Evolutionary conservation across 441 rosid genomes (phyloP).

Genomic region (Populus trichocarpa): DNA sequence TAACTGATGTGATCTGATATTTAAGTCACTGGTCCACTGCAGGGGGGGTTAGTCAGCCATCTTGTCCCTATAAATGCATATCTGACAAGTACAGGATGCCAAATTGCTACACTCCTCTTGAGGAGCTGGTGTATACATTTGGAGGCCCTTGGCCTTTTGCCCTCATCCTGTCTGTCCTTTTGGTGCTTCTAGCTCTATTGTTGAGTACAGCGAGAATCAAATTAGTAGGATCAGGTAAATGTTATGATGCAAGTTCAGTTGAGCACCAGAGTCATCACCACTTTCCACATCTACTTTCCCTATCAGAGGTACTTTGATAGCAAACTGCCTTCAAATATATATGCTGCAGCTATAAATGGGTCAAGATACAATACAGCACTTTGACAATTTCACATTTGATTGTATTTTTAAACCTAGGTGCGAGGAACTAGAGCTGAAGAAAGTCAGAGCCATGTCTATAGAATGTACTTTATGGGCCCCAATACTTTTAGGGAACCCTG

Average conservation of each 20-base stretch:
- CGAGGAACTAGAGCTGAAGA: conserved; percentile 93
- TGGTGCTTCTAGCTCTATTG: conserved; percentile 70
- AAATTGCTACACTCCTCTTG: conserved; percentile 94
- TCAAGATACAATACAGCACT: conserved; percentile 11
- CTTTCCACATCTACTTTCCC: conserved; percentile 87
- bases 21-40: conserved; percentile 24
- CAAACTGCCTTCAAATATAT: background rate
- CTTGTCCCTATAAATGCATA: conserved; percentile 86
- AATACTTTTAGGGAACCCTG: conserved; percentile 97
- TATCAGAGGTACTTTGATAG: conserved; percentile 62
- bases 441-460: conserved; percentile 89
- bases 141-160: conserved; percentile 95
- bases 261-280: conserved; percentile 63
- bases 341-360: conserved; percentile 13
- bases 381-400: conserved; percentile 12
- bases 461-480: conserved; percentile 97
- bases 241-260: conserved; percentile 54
- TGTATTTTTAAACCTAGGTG: conserved; percentile 49
- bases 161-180: conserved; percentile 59
- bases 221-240: conserved; percentile 57
- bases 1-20: conserved; percentile 10
- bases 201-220: conserved; percentile 71
- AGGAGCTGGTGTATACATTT: conserved; percentile 85
- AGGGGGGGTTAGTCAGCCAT: conserved; percentile 74
- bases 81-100: conserved; percentile 96